Evolutionary conservation across 352 stramenopile genomes (phyloP), one percentile per base, ranked within the genome.

Genomic region (Globisporangium cylindrosporum): DNA sequence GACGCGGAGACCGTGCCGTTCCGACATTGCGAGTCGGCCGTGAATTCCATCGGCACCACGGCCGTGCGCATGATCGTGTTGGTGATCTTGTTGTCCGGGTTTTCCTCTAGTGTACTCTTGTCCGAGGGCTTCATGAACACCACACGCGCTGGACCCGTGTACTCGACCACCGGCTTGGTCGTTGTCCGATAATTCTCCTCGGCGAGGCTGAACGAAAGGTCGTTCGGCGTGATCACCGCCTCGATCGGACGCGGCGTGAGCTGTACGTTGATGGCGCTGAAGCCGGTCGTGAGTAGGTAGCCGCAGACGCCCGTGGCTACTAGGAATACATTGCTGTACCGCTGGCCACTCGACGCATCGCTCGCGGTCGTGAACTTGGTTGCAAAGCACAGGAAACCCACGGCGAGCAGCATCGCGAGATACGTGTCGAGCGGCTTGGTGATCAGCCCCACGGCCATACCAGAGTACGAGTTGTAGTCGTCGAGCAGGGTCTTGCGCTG

Each of bases 291-390:
- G 22, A 65, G 59, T 41, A 65, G 27, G 15, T 65, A 65, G n/a
- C n/a, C 41, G 6, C 7, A 20, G 18, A 7, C 22, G 10, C 14
- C 15, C 59, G 38, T 65, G 14, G 12, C 14, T 9, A 43, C 18
- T 12, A 29, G 3, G 32, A 56, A 12, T 43, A 0, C 38, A 43
- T 56, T 22, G 34, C 41, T 29, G 70, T 66, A 80, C 88, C 86
- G 18, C n/a, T 46, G 38, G 38, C 38, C 38, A 46, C 38, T 46
- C 38, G 38, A 46, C 38, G 38, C 38, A 46, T 57, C 51, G 24
- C 51, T 57, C 51, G 51, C 22, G 24, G 10, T 57, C 24, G 22
- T 64, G 59, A 64, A 64, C 43, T 51, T 25, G 22, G 29, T 51
- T 14, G 59, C 59, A 27, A 64, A 64, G 43, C 59, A 64, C 4